These are phyloP conservation scores for Candida neerlandica DNA, from an alignment of 1,139 yeast species.

Conservation along the genomic window DNA sequence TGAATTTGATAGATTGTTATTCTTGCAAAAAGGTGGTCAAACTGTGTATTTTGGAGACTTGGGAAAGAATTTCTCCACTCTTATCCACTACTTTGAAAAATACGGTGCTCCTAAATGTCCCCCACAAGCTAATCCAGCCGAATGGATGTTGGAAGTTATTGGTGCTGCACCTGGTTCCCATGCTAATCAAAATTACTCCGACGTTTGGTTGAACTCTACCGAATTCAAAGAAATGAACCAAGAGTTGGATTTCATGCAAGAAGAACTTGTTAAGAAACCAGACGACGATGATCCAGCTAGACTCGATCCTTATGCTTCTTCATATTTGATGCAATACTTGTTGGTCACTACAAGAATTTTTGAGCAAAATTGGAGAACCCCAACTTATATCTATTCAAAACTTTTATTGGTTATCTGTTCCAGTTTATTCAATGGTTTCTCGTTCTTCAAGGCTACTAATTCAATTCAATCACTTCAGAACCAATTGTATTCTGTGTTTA, in stretches of 20 bases:
- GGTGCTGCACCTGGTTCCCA: conserved; percentile 38
- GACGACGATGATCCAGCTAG: conserved; percentile 23
- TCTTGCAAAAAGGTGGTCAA: conserved; percentile 51
- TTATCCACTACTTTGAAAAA: conserved; percentile 58
- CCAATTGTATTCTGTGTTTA: conserved; percentile 55
- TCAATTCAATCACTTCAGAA: conserved; percentile 44
- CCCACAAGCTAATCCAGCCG: conserved; percentile 51
- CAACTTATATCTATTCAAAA: conserved; percentile 41
- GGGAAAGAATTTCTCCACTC: conserved; percentile 52
- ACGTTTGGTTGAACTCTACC: conserved; percentile 33
- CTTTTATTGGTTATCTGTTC: conserved; percentile 35
- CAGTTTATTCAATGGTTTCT: conserved; percentile 50
- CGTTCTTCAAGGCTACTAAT: conserved; percentile 35
- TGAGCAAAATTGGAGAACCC: conserved; percentile 47
- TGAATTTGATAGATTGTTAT: conserved; percentile 39
- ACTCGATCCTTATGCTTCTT: conserved; percentile 25
- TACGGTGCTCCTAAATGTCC: conserved; percentile 52
- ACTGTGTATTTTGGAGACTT: conserved; percentile 72
- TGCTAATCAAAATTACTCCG: conserved; percentile 32
- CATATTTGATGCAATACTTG: conserved; percentile 24
- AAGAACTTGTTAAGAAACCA: conserved; percentile 29
- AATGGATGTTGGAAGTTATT: conserved; percentile 57
- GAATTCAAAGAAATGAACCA: conserved; percentile 24
- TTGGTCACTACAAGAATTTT: conserved; percentile 28
- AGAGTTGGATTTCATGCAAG: conserved; percentile 32